These are phyloP conservation scores for Cercospora sojina DNA, from an alignment of 2,329 filamentous ascomycete genomes.

Conservation along the genomic window DNA sequence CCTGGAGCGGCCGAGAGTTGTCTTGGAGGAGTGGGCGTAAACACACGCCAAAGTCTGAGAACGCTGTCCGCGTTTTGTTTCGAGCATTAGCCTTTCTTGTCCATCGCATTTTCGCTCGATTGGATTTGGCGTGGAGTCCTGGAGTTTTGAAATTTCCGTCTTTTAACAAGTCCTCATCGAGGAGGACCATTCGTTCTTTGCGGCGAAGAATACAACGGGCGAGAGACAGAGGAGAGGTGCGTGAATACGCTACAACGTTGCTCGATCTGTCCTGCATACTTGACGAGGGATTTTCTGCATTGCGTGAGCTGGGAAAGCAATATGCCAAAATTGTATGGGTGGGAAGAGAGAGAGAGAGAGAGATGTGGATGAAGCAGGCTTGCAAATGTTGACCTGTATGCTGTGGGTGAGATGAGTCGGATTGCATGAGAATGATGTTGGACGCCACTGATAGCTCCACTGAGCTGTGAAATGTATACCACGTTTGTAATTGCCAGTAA, in stretches of 20 bases:
- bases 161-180: neutral
- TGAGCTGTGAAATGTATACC: neutral
- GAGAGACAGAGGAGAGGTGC: neutral
- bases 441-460: neutral
- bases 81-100: neutral
- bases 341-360: neutral
- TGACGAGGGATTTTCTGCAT: neutral
- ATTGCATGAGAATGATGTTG: neutral
- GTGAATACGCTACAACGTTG: neutral
- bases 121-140: neutral
- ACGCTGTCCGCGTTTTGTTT: neutral
- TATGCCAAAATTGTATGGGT: too few relatives aligned
- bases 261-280: neutral
- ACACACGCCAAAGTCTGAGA: neutral
- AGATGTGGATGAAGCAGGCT: neutral
- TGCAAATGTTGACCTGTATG: too few relatives aligned
- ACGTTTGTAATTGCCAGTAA: neutral
- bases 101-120: neutral
- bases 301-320: neutral
- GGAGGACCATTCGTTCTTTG: neutral
- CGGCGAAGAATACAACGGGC: neutral
- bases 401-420: neutral
- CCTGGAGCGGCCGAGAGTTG: slow-evolving; percentile 14
- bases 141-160: neutral
- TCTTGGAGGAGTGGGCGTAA: slow-evolving; percentile 22